Evolutionary conservation across 331 rosid species (phyloP), one percentile per base, ranked within the genome.

Genomic region (Cydonia oblonga): DNA sequence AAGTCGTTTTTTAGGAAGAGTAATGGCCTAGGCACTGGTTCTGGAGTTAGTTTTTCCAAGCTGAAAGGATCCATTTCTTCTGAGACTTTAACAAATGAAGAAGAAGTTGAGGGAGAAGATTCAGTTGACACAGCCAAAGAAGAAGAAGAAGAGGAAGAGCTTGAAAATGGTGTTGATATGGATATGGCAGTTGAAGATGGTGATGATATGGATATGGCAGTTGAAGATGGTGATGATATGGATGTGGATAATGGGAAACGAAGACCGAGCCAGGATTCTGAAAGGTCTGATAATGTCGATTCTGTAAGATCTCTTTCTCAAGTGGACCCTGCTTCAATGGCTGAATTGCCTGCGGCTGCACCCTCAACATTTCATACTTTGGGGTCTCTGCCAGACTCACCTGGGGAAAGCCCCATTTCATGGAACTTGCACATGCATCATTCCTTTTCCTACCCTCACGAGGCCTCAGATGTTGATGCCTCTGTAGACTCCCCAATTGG

Each of bases 401-500:
- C 96, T 4, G 92, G 82, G 74, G 96, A 81, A 86, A 96, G 96
- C 84, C 99, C 99, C 4, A 78, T 84, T 69, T 87, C 96, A 20
- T 96, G 97, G 99, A 91, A 92, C 75, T 85, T 95, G 19, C 90
- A 84, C 8, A 58, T 66, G 81, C 90, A 78, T 61, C 90, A 87
- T 85, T 90, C 93, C 15, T 90, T 85, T 87, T 79, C 96, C 19
- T 92, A 90, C 71, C 93, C 82, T 3, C 96, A 87, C 2, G 99
- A 91, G 82, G 81, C 87, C 40, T 91, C 96, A 61, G 99, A 91
- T 83, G 75, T 96, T 75, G 99, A 95, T 81, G 96, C 90, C 70
- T 91, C 81, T 63, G 79, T 79, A 62, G 96, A 92, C 78, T 96
- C 96, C 69, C 99, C 99, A 57, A 85, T 88, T 58, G 97, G 97